phyloP scores from a whole-genome alignment of 108 stramenopile genomes.

The Stephanodiscus minutulus region DNA sequence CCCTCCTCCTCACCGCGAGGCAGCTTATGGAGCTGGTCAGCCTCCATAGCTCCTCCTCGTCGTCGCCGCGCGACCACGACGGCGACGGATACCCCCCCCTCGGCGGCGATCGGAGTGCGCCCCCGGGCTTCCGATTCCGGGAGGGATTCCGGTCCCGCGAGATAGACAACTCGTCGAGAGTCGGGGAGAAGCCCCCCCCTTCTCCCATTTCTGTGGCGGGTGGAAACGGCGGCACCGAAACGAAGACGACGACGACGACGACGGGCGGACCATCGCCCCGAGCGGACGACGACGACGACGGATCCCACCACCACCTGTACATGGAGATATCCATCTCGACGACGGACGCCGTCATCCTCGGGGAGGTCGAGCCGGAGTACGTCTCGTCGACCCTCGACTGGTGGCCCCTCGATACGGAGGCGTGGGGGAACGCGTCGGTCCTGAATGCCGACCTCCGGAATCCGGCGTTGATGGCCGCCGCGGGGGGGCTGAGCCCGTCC shows the following conservation, averaged over 20 bases:
- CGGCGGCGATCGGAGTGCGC: too few relatives aligned
- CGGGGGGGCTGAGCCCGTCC: conserved; percentile 19
- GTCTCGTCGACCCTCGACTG: conserved; percentile 36
- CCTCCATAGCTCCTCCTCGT: too few relatives aligned
- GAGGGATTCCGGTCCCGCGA: too few relatives aligned
- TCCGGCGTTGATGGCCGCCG: conserved; percentile 20
- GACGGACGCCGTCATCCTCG: conserved; percentile 2
- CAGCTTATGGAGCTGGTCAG: too few relatives aligned
- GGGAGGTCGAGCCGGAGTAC: conserved; percentile 27
- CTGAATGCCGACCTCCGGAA: conserved; percentile 30
- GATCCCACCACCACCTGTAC: background rate
- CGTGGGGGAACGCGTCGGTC: conserved; percentile 28
- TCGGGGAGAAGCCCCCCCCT: too few relatives aligned
- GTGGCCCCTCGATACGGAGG: conserved; percentile 22
- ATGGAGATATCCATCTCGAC: conserved; percentile 6
- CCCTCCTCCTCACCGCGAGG: too few relatives aligned
- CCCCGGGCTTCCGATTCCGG: too few relatives aligned
- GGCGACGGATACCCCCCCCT: too few relatives aligned
- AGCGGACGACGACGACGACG: background rate
- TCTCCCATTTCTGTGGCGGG: too few relatives aligned
- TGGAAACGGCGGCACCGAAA: background rate
- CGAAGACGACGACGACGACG: background rate
- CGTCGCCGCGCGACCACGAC: too few relatives aligned
- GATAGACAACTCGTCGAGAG: too few relatives aligned
- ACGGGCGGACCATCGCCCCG: too few relatives aligned